phyloP scores from a whole-genome alignment of 2,329 filamentous ascomycete species.

The Helminthosporium solani region DNA sequence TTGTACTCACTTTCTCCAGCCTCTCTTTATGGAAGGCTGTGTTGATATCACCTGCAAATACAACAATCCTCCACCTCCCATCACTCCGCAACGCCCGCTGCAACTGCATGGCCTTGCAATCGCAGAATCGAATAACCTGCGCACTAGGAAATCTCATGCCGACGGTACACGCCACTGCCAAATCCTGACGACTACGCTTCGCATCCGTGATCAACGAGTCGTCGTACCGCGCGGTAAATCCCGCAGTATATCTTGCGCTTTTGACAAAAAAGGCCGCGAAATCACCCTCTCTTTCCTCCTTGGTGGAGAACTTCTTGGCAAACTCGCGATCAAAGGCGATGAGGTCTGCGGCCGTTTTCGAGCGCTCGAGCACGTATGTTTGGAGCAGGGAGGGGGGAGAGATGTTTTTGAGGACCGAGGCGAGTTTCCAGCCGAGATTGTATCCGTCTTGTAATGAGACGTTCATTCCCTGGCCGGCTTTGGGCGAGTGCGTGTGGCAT shows the following conservation, averaged over 20 bases:
- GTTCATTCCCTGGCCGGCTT: constrained; percentile 68
- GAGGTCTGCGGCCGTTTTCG: constrained; percentile 49
- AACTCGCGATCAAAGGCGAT: constrained; percentile 62
- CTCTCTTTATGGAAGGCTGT: constrained; percentile 21
- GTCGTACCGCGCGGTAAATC: constrained; percentile 58
- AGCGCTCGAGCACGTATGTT: constrained; percentile 64
- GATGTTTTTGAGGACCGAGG: constrained; percentile 46
- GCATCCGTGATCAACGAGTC: constrained; percentile 50
- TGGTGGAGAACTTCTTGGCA: constrained; percentile 55
- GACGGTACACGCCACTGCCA: constrained; percentile 43
- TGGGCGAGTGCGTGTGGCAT: constrained; percentile 68
- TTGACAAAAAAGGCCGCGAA: constrained; percentile 61
- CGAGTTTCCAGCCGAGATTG: constrained; percentile 61
- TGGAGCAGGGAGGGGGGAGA: constrained; percentile 57
- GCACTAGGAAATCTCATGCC: constrained; percentile 56
- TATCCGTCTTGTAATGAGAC: constrained; percentile 61
- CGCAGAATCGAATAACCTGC: constrained; percentile 61
- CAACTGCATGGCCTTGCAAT: constrained; percentile 59
- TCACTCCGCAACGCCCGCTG: constrained; percentile 53
- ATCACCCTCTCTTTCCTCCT: constrained; percentile 48
- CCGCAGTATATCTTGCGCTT: constrained; percentile 61
- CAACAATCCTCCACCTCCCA: constrained; percentile 54
- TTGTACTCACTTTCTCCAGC: constrained; percentile 42
- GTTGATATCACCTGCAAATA: constrained; percentile 50
- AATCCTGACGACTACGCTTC: constrained; percentile 34